These are phyloP conservation scores for Aureobasidium pullulans DNA, from an alignment of 2,329 filamentous ascomycete genomes.

Conservation along the genomic window DNA sequence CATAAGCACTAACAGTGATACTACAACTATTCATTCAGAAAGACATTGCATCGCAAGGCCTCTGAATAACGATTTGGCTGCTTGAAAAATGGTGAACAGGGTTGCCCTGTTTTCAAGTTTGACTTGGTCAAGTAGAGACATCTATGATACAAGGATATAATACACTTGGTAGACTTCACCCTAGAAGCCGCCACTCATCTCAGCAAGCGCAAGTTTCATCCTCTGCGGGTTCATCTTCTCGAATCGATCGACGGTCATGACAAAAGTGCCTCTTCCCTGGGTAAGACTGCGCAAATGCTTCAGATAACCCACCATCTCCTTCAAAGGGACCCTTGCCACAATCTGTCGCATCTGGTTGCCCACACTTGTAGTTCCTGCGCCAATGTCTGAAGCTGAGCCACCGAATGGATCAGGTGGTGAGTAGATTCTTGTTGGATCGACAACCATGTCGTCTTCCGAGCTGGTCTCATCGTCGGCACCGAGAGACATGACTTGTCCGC, in stretches of 20 bases:
- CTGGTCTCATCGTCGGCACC: slow-evolving; percentile 38
- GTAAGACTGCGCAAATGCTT: slow-evolving; percentile 84
- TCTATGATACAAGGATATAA: slow-evolving; percentile 3
- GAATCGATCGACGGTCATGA: slow-evolving; percentile 66
- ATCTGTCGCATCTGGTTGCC: slow-evolving; percentile 48
- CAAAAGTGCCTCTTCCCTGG: slow-evolving; percentile 70
- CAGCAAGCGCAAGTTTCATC: slow-evolving; percentile 47
- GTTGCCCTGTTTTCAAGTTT: not conserved
- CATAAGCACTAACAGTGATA: no score
- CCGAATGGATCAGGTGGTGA: slow-evolving; percentile 79
- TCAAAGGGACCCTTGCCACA: slow-evolving; percentile 79
- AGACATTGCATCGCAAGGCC: no score
- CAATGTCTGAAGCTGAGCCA: slow-evolving; percentile 23
- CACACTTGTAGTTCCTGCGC: slow-evolving; percentile 16
- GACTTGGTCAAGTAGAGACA: not conserved
- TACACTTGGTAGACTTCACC: not conserved
- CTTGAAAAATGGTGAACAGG: not conserved
- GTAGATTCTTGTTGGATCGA: slow-evolving; percentile 73
- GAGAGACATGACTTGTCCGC: slow-evolving; percentile 66
- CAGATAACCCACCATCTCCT: slow-evolving; percentile 94
- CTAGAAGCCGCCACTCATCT: slow-evolving; percentile 25
- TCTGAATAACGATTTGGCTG: no score
- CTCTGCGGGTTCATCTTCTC: slow-evolving; percentile 57
- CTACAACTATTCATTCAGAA: no score
- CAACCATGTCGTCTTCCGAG: slow-evolving; percentile 31